Evolutionary conservation across 73 alveolate species (phyloP).

Genomic region (Tetrahymena borealis): DNA sequence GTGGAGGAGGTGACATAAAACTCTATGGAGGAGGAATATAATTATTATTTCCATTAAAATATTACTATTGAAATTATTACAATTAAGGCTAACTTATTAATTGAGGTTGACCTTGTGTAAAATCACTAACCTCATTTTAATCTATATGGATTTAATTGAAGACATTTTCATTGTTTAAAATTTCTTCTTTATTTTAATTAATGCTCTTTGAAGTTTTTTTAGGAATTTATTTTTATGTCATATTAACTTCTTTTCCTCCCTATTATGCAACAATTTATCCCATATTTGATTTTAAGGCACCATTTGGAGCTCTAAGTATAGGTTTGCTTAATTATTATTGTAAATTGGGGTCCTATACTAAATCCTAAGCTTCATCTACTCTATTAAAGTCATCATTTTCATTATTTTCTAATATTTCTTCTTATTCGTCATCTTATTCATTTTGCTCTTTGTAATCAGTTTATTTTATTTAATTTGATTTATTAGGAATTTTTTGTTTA

Average conservation of each 20-base stretch:
- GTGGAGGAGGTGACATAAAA: not conserved
- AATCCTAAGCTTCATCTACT: not conserved
- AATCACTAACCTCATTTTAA: not conserved
- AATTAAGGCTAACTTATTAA: not conserved
- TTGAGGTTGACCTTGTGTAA: not conserved
- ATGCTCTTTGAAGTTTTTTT: not conserved
- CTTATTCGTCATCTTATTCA: not conserved
- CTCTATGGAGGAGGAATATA: not conserved
- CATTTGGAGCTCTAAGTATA: not conserved
- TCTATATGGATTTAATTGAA: not conserved
- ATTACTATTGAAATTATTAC: not conserved
- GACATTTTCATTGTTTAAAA: not conserved
- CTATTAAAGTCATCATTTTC: not conserved
- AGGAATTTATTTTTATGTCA: not conserved
- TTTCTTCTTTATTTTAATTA: not conserved
- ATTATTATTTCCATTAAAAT: no score
- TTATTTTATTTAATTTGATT: not conserved
- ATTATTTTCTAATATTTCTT: not conserved
- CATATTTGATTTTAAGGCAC: not conserved
- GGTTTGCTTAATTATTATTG: not conserved
- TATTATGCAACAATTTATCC: no score
- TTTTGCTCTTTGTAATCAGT: not conserved
- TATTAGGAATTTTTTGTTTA: not conserved
- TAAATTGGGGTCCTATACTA: not conserved
- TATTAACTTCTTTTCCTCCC: not conserved